A percentile compares a stretch with the other conserved stretches of the same genome.
Evolutionary conservation across 257 asterid species (phyloP).

Genomic region (Nicotiana obtusifolia): DNA sequence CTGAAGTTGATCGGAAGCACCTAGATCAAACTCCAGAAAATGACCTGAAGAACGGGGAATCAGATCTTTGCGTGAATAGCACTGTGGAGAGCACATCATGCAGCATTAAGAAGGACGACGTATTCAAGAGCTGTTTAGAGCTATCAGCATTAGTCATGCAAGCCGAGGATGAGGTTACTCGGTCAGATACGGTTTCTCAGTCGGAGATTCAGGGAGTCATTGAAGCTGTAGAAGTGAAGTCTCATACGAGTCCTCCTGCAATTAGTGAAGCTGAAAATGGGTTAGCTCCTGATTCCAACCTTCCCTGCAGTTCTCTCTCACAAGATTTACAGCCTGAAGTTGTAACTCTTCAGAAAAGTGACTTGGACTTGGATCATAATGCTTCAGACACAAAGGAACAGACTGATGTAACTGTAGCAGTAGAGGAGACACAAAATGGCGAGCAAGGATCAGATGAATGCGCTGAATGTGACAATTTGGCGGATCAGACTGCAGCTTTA

Average conservation of each 20-base stretch:
- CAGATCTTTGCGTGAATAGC: constrained; percentile 16
- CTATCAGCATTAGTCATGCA: constrained; percentile 40
- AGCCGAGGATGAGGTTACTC: constrained; percentile 24
- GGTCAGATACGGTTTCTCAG: constrained; percentile 23
- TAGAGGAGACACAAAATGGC: constrained; percentile 14
- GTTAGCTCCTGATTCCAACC: constrained; percentile 23
- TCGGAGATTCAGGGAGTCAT: constrained; percentile 21
- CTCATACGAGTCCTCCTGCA: constrained; percentile 24
- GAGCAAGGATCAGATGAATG: constrained; percentile 25
- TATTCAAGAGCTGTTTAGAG: constrained; percentile 74
- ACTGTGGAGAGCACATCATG: constrained; percentile 24
- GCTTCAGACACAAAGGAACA: constrained; percentile 30
- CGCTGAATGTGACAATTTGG: constrained; percentile 30
- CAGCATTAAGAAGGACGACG: constrained; percentile 38
- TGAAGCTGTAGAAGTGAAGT: constrained; percentile 28
- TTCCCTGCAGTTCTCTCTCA: constrained; percentile 15
- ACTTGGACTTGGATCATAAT: constrained; percentile 20
- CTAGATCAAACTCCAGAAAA: constrained; percentile 19
- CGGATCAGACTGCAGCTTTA: constrained; percentile 29
- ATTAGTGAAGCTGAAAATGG: constrained; percentile 21
- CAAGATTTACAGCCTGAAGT: constrained; percentile 33
- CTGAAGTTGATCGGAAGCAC: constrained; percentile 29
- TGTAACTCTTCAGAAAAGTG: constrained; percentile 18
- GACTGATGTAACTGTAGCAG: constrained; percentile 18
- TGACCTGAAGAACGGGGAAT: constrained; percentile 23